phyloP scores from a whole-genome alignment of 2,329 filamentous ascomycete species.

The Truncatella angustata region DNA sequence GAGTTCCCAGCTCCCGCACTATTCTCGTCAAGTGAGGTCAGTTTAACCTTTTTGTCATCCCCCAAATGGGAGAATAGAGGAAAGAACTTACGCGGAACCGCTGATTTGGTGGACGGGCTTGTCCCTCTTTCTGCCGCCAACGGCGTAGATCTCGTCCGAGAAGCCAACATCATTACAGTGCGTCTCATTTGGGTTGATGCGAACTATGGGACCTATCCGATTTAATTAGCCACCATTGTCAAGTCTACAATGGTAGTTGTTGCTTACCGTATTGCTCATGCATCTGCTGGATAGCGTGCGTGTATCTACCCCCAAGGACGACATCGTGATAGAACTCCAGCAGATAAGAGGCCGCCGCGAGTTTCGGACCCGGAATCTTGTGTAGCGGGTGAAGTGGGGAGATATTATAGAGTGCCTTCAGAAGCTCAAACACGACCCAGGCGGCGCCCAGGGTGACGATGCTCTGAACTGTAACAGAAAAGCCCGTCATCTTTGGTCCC shows the following conservation, averaged over 20 bases:
- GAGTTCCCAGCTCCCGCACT: neutral
- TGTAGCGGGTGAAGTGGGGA: constrained; percentile 37
- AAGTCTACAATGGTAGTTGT: no score
- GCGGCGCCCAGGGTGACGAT: no score
- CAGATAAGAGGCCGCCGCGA: constrained; percentile 33
- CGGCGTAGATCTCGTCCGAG: constrained; percentile 8
- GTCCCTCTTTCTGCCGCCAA: constrained; percentile 10
- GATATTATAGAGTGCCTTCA: constrained; percentile 32
- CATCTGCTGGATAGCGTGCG: constrained; percentile 31
- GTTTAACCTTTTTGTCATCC: no score
- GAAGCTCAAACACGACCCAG: constrained; percentile 29
- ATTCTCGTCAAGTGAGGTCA: no score
- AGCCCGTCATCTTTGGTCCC: no score
- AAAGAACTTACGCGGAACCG: constrained; percentile 2
- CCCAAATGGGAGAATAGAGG: no score
- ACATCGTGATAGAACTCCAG: constrained; percentile 39
- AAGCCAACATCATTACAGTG: constrained; percentile 11
- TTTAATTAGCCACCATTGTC: neutral
- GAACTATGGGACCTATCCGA: constrained; percentile 7
- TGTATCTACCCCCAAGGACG: constrained; percentile 33
- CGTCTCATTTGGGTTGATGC: constrained; percentile 12
- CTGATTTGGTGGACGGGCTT: constrained; percentile 10
- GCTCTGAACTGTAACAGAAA: no score
- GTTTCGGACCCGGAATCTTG: constrained; percentile 34
- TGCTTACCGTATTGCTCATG: constrained; percentile 34